Percentiles rank a stretch among this genome's conserved stretches.
These are phyloP conservation scores for Desmodesmus armatus DNA, from an alignment of 139 green algal genomes.

Conservation along the genomic window DNA sequence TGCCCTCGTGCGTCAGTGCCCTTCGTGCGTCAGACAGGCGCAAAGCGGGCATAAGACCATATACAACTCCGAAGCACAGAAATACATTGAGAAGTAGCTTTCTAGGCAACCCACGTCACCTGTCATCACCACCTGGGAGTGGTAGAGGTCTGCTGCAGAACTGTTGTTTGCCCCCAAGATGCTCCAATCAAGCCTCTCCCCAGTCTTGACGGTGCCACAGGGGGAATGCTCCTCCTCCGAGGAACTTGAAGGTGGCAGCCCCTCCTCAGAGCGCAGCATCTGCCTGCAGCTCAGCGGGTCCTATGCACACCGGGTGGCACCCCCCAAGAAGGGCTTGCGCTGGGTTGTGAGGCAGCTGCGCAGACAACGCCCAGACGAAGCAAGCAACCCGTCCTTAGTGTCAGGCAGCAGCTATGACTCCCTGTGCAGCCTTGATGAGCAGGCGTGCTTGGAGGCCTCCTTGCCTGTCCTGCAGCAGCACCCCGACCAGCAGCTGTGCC, in stretches of 20 bases:
- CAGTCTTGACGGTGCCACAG: too few species aligned
- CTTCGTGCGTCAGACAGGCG: too few species aligned
- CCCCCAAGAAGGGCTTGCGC: not conserved
- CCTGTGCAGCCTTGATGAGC: not conserved
- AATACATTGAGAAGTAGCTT: too few species aligned
- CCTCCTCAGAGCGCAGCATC: not conserved
- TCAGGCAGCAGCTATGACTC: conserved; percentile 3
- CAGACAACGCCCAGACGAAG: not conserved
- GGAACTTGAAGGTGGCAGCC: conserved; percentile 13
- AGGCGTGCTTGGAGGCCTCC: not conserved
- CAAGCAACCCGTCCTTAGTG: not conserved
- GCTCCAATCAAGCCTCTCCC: too few species aligned
- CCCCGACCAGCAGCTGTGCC: not conserved
- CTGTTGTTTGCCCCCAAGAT: too few species aligned
- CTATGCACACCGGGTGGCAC: not conserved
- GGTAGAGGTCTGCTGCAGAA: too few species aligned
- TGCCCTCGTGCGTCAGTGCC: too few species aligned
- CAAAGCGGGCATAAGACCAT: too few species aligned
- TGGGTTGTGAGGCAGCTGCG: conserved; percentile 1
- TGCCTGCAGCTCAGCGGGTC: not conserved
- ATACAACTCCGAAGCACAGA: too few species aligned
- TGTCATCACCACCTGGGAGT: too few species aligned
- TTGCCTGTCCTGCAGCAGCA: not conserved
- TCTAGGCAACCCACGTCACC: too few species aligned
- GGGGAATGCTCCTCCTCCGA: too few species aligned